A percentile compares a stretch with the other conserved stretches of the same genome.
Evolutionary conservation across 1,139 yeast genomes (phyloP).

Genomic region (Magnusiomyces ingens): DNA sequence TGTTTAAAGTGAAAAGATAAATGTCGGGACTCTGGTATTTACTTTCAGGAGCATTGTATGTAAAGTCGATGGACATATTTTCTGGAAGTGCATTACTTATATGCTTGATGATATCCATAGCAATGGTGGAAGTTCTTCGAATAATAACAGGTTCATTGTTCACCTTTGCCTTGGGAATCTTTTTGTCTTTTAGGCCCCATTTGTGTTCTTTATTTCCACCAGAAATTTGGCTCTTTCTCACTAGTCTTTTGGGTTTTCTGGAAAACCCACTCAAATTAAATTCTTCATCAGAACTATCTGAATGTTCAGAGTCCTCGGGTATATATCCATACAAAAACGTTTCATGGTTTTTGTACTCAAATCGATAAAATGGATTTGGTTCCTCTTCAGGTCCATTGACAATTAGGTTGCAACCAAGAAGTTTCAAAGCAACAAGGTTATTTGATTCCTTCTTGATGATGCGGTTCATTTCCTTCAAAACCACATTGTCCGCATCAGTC

Average conservation of each 20-base stretch:
- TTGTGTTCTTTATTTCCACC: too few species aligned
- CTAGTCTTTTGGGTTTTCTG: too few species aligned
- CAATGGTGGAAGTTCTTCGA: not conserved
- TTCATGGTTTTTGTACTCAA: slow-evolving; percentile 1
- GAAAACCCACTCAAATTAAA: too few species aligned
- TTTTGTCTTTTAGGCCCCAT: not conserved
- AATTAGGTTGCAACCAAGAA: slow-evolving; percentile 5
- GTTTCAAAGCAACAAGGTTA: not conserved
- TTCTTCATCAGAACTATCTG: not conserved
- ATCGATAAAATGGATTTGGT: not conserved
- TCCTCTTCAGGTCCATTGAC: slow-evolving; percentile 5
- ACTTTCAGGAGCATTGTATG: slow-evolving; percentile 3
- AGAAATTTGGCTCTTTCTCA: too few species aligned
- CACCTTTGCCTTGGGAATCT: not conserved
- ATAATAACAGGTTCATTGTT: not conserved
- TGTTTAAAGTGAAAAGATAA: not conserved
- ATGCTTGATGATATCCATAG: not conserved
- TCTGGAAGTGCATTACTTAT: not conserved
- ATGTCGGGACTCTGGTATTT: slow-evolving; percentile 1
- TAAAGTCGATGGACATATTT: not conserved
- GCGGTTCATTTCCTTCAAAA: not conserved
- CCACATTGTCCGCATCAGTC: slow-evolving; percentile 1
- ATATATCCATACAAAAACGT: not conserved
- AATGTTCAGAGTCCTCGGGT: not conserved
- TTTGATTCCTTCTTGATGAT: not conserved